Evolutionary conservation across 371 early-diverging fungal genomes (phyloP), one percentile per base, ranked within the genome.

Genomic region (Blakeslea trispora): DNA sequence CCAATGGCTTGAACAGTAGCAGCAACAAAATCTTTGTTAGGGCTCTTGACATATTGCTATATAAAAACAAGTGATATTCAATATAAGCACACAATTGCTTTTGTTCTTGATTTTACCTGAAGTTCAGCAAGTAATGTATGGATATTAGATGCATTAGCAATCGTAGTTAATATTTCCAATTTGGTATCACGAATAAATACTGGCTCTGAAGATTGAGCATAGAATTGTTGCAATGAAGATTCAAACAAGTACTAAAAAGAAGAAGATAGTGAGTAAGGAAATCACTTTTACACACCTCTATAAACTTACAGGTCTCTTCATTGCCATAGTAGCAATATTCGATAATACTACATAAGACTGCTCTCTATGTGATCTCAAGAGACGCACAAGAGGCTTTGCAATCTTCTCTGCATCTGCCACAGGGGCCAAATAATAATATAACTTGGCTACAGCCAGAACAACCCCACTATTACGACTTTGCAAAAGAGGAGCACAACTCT

Each of bases 391-490:
- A 0, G 96, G 87, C 45, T 80, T 85, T 32, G 81, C 87, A 15
- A 94, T 73, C 47, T 80, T 80, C 17, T 72, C 67, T 28, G 87
- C 81, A 39, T 86, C 81, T 9, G 69, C 58, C 1, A 69, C 72
- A 1, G 94, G 91, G 14, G 91, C 92, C 34, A 92, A 57, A 71
- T 92, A 87, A 57, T 82, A 87, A 57, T 81, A 83, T 9, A 92
- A 64, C 34, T 88, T 81, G 0, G 87, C 85, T 3, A 89, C 92
- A 1, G 88, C 81, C 53, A 95, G 69, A 0, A 94, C 93, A 21
- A 96, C 91, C 18, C 92, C 88, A 59, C 90, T 85, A 65, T 94
- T 96, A 44, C 91, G 82, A 66, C 91, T 93, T 56, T 88, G 85
- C n/a, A 95, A 72, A 13, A 96, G 72, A 31, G 93, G 93, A n/a